A percentile compares a stretch with the other conserved stretches of the same genome.
phyloP scores from a whole-genome alignment of 306 rosid genomes.

The Begonia masoniana region DNA sequence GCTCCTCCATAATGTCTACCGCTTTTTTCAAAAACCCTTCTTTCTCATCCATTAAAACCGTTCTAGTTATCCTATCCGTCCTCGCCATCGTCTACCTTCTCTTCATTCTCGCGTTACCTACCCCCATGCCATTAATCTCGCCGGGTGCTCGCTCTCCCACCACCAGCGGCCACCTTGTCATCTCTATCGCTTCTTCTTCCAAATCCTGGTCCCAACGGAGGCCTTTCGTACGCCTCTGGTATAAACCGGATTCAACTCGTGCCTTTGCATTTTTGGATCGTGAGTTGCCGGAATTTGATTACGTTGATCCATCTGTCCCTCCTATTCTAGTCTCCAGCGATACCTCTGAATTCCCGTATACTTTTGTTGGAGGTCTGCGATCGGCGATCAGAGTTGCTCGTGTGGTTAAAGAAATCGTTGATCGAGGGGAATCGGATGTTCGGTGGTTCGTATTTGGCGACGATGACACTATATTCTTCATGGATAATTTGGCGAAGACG shows the following conservation, averaged over 20 bases:
- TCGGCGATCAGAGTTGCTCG: conserved; percentile 74
- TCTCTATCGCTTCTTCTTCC: conserved; percentile 56
- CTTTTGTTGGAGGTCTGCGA: conserved; percentile 28
- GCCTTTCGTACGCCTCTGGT: conserved; percentile 50
- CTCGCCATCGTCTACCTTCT: conserved; percentile 26
- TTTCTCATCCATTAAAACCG: conserved; percentile 20
- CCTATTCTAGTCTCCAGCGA: conserved; percentile 50
- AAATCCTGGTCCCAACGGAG: conserved; percentile 44
- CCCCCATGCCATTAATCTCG: not conserved
- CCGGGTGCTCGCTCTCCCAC: conserved; percentile 11
- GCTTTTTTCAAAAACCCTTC: too few relatives aligned
- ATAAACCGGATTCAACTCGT: conserved; percentile 36
- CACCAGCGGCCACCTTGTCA: conserved; percentile 52
- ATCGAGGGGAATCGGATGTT: conserved; percentile 40
- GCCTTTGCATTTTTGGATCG: conserved; percentile 55
- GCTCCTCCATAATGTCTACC: too few relatives aligned
- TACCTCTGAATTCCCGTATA: conserved; percentile 66
- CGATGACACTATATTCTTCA: conserved; percentile 73
- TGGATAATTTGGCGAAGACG: conserved; percentile 65
- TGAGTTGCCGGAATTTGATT: not conserved
- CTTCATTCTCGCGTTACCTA: conserved; percentile 12
- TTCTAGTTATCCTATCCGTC: conserved; percentile 33
- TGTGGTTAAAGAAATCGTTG: conserved; percentile 56
- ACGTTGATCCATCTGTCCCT: conserved; percentile 30
- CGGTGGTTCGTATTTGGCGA: conserved; percentile 94